Percentiles rank a stretch among this genome's conserved stretches.
Conservation (phyloP, 179 eudicot genomes). For the Heliamphora pulchella region DNA sequence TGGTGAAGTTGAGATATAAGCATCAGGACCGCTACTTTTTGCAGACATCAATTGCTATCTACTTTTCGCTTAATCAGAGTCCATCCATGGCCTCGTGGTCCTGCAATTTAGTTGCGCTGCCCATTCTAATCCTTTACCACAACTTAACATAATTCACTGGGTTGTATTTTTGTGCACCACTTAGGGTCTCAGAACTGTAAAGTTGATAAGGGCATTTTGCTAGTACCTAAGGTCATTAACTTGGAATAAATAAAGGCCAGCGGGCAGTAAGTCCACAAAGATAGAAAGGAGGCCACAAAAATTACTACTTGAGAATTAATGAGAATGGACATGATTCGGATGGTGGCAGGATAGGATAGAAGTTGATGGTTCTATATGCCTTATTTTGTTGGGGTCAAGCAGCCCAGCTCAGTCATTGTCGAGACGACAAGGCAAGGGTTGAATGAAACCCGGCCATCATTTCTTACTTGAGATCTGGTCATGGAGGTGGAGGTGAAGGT, state of each 20-base stretch:
- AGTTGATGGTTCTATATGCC: not conserved
- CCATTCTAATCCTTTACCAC: not conserved
- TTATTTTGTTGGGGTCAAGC: not conserved
- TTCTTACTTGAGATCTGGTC: conserved; percentile 3
- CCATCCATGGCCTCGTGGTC: conserved; percentile 6
- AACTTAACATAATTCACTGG: not conserved
- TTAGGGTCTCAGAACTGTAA: not conserved
- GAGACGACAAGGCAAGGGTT: not conserved
- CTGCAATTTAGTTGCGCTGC: not conserved
- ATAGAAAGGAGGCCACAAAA: not conserved
- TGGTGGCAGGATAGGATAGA: not conserved
- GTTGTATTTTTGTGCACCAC: not conserved
- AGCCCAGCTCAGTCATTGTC: not conserved
- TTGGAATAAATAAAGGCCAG: not conserved
- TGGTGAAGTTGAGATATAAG: conserved; percentile 1
- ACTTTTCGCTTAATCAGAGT: not conserved
- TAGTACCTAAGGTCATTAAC: not conserved
- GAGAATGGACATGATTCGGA: not conserved
- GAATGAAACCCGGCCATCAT: not conserved
- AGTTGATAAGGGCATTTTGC: not conserved
- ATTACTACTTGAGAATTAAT: not conserved
- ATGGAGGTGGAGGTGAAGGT: not conserved
- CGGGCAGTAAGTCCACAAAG: not conserved
- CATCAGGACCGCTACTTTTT: not conserved
- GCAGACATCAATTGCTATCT: conserved; percentile 7